These are phyloP conservation scores for Apiospora saccharicola DNA, from an alignment of 2,329 filamentous ascomycete species.

Conservation along the genomic window DNA sequence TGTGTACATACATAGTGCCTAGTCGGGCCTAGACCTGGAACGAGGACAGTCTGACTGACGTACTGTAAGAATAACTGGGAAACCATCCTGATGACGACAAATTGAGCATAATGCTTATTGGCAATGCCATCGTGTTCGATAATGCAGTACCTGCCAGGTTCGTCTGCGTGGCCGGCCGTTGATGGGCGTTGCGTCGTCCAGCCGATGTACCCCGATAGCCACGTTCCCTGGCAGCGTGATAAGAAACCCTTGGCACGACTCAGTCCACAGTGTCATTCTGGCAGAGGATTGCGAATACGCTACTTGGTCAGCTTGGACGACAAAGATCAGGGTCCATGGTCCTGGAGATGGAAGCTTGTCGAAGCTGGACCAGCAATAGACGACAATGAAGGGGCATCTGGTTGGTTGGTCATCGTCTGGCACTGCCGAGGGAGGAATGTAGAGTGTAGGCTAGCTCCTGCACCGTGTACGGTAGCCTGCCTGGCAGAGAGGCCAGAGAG, in stretches of 20 bases:
- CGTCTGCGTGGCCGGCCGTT: neutral
- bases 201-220: slow-evolving; percentile 8
- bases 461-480: slow-evolving; percentile 40
- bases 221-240: slow-evolving; percentile 20
- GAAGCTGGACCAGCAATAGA: slow-evolving; percentile 25
- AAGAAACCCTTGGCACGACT: slow-evolving; percentile 12
- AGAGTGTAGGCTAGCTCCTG: slow-evolving; percentile 35
- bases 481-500: slow-evolving; percentile 33
- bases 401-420: slow-evolving; percentile 15
- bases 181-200: slow-evolving; percentile 7
- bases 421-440: slow-evolving; percentile 32
- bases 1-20: neutral
- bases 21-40: slow-evolving; percentile 19
- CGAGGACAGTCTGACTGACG: slow-evolving; percentile 23
- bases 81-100: slow-evolving; percentile 15
- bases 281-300: slow-evolving; percentile 18
- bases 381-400: slow-evolving; percentile 21
- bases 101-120: slow-evolving; percentile 1
- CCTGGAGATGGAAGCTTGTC: slow-evolving; percentile 35
- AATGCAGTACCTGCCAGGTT: slow-evolving; percentile 14
- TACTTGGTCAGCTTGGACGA: slow-evolving; percentile 17
- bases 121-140: slow-evolving; percentile 17
- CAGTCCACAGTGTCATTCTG: slow-evolving; percentile 18
- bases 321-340: slow-evolving; percentile 1
- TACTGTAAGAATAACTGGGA: slow-evolving; percentile 22